Evolutionary conservation across 495 filamentous ascomycete species (phyloP), one percentile per base, ranked within the genome.

Genomic region (Xylaria palmicola): DNA sequence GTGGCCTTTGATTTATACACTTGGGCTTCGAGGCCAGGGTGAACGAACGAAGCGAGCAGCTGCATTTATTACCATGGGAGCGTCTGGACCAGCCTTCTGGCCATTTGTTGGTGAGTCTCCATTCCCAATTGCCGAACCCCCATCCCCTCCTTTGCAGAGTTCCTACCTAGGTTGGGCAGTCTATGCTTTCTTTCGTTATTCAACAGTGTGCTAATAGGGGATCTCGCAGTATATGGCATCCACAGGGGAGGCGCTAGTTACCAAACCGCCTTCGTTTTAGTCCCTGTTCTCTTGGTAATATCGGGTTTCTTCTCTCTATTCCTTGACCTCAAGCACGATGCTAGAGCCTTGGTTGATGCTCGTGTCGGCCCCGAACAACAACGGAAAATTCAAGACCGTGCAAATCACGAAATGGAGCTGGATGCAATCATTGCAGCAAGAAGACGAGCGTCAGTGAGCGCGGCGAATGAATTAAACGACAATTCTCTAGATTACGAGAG

Each of bases 1-100:
- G 71, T 92, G 87, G 79, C 87, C 89, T 0, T 83, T 88, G 6
- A 85, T 90, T 54, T 89, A 88, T 73, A 80, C 85, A 3, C 78
- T 91, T 2, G 82, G 84, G 3, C 77, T 93, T 29, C 82, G 88
- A 45, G 88, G 89, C 1, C 81, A 91, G 24, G 89, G 89, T 4
- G 79, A 80, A 12, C 81, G 86, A 58, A 90, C 88, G 1, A 92
- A 92, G 72, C 78, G 83, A 17, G 88, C 85, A 10, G 84, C 86
- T 1, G 87, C 84, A 3, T 85, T 80, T 72, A 71, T 91, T 40
- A 88, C 89, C 0, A 85, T 88, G 63, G 83, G 83, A 20, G 83
- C 85, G 26, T 84, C 77, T 6, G 88, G 88, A 15, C 87, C 87
- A 6, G 86, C 81, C 9, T 81, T 87, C 13, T 85, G 89, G 68